A percentile compares a stretch with the other conserved stretches of the same genome.
These are phyloP conservation scores for Chaetomium globosum DNA, from an alignment of 2,329 filamentous ascomycete species.

Conservation along the genomic window DNA sequence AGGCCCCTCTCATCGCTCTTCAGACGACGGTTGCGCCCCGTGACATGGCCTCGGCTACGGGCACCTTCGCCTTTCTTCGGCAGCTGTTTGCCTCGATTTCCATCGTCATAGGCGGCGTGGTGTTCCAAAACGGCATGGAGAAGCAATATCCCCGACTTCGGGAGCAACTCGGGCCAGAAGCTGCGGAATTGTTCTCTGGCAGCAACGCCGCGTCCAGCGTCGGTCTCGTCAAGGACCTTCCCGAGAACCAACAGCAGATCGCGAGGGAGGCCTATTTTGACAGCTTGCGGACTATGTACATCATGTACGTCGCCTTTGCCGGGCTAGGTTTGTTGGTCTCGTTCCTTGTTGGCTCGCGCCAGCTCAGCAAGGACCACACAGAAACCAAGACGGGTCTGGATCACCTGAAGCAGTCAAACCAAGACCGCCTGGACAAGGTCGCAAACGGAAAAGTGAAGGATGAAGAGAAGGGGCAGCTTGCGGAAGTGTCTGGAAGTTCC, in stretches of 20 bases:
- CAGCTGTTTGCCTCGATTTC: constrained; percentile 60
- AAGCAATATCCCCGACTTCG: constrained; percentile 40
- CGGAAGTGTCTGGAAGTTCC: not conserved
- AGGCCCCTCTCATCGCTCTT: constrained; percentile 63
- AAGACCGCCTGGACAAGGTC: constrained; percentile 27
- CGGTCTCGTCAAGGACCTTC: constrained; percentile 56
- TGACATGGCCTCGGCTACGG: constrained; percentile 65
- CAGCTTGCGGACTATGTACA: constrained; percentile 59
- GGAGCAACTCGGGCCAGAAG: constrained; percentile 41
- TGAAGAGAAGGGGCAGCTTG: constrained; percentile 21
- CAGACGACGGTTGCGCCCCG: constrained; percentile 62
- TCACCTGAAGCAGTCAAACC: constrained; percentile 41
- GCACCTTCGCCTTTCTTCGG: constrained; percentile 63
- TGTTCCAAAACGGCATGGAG: constrained; percentile 49
- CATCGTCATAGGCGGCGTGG: constrained; percentile 57
- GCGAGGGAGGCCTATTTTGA: constrained; percentile 54
- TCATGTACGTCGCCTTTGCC: constrained; percentile 56
- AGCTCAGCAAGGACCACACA: constrained; percentile 57
- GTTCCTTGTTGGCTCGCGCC: constrained; percentile 52
- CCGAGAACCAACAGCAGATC: constrained; percentile 47
- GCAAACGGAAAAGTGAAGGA: constrained; percentile 16
- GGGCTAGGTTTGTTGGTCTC: constrained; percentile 52
- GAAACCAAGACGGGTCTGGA: constrained; percentile 62
- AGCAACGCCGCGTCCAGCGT: constrained; percentile 63
- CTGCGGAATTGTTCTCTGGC: constrained; percentile 59